phyloP scores from a whole-genome alignment of 345 rosid species.

The Leavenworthia alabamica region DNA sequence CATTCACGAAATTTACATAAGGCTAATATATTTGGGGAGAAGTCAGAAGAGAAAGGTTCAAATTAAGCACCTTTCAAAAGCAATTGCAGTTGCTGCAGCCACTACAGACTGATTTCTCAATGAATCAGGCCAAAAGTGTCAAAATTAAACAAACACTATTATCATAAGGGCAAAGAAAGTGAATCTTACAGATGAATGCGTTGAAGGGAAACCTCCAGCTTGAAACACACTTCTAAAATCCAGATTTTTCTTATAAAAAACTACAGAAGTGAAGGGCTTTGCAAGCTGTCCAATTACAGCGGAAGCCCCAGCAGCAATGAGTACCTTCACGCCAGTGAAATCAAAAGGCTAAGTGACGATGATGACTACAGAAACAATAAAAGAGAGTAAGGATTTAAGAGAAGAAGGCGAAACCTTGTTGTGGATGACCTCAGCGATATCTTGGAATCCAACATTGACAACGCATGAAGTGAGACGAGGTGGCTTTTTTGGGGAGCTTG shows the following conservation, averaged over 20 bases:
- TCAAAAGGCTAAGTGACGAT: background rate
- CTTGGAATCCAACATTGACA: too few relatives aligned
- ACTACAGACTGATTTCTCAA: conserved; percentile 53
- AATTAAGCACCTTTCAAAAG: conserved; percentile 61
- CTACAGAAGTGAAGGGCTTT: conserved; percentile 62
- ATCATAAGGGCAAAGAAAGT: background rate
- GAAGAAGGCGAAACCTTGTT: too few relatives aligned
- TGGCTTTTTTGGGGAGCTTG: too few relatives aligned
- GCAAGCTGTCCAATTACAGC: conserved; percentile 80
- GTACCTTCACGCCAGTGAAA: conserved; percentile 40
- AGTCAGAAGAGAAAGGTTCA: background rate
- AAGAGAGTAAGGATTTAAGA: background rate
- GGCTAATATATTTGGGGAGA: background rate
- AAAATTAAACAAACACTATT: background rate
- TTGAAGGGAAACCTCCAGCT: conserved; percentile 94
- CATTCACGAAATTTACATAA: background rate
- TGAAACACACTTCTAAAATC: conserved; percentile 50
- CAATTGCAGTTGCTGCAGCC: conserved; percentile 80
- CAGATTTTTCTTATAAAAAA: conserved; percentile 53
- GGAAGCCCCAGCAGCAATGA: conserved; percentile 66
- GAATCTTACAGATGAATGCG: conserved; percentile 52
- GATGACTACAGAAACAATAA: too few relatives aligned
- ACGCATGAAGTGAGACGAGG: too few relatives aligned
- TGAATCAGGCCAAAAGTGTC: conserved; percentile 5
- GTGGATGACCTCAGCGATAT: too few relatives aligned